Percentiles rank a stretch among this genome's conserved stretches.
Evolutionary conservation across 768 basidiomycete genomes (phyloP).

Genomic region (Udeniomyces megalosporus): DNA sequence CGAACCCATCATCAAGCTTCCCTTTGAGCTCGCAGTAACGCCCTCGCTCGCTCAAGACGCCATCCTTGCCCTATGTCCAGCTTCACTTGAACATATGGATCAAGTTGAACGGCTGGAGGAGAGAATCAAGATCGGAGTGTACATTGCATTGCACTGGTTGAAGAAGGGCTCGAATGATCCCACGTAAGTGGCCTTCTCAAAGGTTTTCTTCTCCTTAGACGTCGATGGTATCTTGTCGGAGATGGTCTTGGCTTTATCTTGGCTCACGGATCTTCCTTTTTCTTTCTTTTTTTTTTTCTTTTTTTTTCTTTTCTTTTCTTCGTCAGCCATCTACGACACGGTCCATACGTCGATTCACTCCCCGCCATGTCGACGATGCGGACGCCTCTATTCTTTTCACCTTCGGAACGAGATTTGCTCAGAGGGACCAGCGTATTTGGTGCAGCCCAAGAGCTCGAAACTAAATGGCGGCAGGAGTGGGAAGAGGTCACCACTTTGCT

Average conservation of each 20-base stretch:
- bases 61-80: constrained; percentile 10
- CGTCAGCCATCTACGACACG: not conserved
- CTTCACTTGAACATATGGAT: constrained; percentile 11
- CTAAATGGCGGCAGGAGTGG: constrained; percentile 52
- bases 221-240: too few relatives aligned
- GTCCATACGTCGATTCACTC: constrained; percentile 50
- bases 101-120: not conserved
- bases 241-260: too few relatives aligned
- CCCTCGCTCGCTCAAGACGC: constrained; percentile 21
- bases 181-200: too few relatives aligned
- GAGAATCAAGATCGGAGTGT: constrained; percentile 23
- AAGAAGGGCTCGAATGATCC: too few relatives aligned
- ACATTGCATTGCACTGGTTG: constrained; percentile 28
- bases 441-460: constrained; percentile 51
- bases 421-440: constrained; percentile 66
- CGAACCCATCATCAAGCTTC: constrained; percentile 24
- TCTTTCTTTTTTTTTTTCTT: too few relatives aligned
- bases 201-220: too few relatives aligned
- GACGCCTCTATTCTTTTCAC: constrained; percentile 59
- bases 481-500: constrained; percentile 37
- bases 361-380: constrained; percentile 43
- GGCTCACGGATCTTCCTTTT: too few relatives aligned
- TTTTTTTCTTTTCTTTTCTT: too few relatives aligned
- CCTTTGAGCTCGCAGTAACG: constrained; percentile 28
- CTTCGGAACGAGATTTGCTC: constrained; percentile 46